Base-by-base conservation (phyloP, 257 asterid genomes). In the Solanum peruvianum region DNA sequence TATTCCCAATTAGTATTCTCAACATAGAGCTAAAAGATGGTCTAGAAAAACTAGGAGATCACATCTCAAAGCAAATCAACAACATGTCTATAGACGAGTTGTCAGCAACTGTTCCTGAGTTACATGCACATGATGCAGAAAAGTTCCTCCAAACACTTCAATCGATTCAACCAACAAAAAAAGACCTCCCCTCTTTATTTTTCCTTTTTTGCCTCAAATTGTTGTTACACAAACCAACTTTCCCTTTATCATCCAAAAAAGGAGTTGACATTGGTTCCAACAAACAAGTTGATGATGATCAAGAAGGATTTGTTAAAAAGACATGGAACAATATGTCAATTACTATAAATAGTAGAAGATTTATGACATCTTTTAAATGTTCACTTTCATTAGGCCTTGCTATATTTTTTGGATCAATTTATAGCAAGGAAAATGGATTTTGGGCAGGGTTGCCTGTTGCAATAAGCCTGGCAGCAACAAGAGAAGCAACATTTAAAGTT, bases 371-470 rank as follows among this genome's bases (percentile, higher is more conserved):
- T 15, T 83, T 94, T 23, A 96, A 91, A 86, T 90, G 93, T 89
- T 90, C 98, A 9, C 93, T 95, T 77, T 94, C 99, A 0, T 83
- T 96, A 35, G 96, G 97, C 35, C 91, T 93, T 7, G 96, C 98
- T 0, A 92, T 94, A 6, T 86, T 93, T 39, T 90, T 95, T 29
- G 99, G 99, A 3, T 88, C 90, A 56, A 85, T 91, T 1, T 96
- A 93, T 31, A 95, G 97, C 93, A 96, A 92, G 88, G 95, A 92
- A 72, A 90, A 93, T 71, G 97, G 96, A 2, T 89, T 58, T 87
- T 96, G 99, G 99, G 89, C 99, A 0, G 99, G 98, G 18, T 89
- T 96, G 15, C 94, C 98, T 0, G 98, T 96, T 2, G 99, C 98
- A 4, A 89, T 95, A 86, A 93, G 95, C 89, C 88, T 93, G 0